Evolutionary conservation across 139 green algal genomes (phyloP).

Genomic region (Mesostigma viride): DNA sequence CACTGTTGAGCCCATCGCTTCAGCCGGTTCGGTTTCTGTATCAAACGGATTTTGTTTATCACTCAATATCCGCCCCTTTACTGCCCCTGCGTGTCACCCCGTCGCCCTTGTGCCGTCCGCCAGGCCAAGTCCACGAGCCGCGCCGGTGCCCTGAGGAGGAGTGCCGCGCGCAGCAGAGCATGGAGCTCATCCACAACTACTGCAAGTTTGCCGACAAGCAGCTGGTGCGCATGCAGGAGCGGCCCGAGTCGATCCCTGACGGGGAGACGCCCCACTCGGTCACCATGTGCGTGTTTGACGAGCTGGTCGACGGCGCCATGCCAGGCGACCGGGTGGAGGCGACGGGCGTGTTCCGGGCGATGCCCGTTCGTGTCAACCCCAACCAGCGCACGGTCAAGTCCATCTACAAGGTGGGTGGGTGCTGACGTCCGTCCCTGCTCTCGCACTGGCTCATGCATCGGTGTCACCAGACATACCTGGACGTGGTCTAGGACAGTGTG

Average conservation of each 20-base stretch:
- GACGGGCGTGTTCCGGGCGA: constrained; percentile 66
- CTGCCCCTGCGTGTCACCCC: not conserved
- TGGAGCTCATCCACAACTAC: constrained; percentile 72
- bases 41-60: not conserved
- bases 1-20: not conserved
- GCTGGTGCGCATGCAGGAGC: constrained; percentile 63
- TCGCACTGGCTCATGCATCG: not conserved
- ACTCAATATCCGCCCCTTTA: not conserved
- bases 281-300: constrained; percentile 68
- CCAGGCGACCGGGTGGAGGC: constrained; percentile 55
- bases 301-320: constrained; percentile 48
- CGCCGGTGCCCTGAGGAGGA: constrained; percentile 38
- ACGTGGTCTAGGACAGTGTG: too few relatives aligned
- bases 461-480: constrained; percentile 49
- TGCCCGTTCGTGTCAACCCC: constrained; percentile 59
- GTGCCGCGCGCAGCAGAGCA: constrained; percentile 44
- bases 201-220: constrained; percentile 84
- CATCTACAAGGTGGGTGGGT: constrained; percentile 46
- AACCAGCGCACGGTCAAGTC: constrained; percentile 37
- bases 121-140: constrained; percentile 70
- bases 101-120: not conserved
- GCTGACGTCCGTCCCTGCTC: too few relatives aligned
- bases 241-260: constrained; percentile 87
- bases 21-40: constrained; percentile 1
- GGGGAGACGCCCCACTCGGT: constrained; percentile 92